A percentile compares a stretch with the other conserved stretches of the same genome.
Evolutionary conservation across 2,329 filamentous ascomycete species (phyloP).

Genomic region (Talaromyces sp.): DNA sequence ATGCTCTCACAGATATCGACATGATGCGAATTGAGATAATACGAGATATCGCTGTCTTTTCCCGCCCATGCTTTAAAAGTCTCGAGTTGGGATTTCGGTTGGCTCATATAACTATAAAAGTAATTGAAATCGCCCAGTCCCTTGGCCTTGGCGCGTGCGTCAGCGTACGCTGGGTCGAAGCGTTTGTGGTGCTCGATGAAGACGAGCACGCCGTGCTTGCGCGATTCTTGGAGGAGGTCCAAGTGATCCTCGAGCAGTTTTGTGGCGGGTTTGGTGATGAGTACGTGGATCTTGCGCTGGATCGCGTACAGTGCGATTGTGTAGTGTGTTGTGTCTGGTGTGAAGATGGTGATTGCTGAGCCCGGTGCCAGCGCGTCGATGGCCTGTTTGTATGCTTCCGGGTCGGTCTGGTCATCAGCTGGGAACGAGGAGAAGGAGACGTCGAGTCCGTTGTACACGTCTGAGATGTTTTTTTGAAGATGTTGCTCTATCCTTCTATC

Average conservation of each 20-base stretch:
- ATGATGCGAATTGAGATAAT: conserved; percentile 95
- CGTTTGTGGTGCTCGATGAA: conserved; percentile 97
- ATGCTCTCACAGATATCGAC: conserved; percentile 90
- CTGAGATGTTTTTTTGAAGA: conserved; percentile 78
- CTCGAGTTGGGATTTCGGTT: conserved; percentile 85
- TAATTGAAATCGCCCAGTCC: conserved; percentile 93
- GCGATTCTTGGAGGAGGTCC: conserved; percentile 66
- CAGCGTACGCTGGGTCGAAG: conserved; percentile 87
- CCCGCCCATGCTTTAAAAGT: conserved; percentile 95
- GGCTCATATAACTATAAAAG: conserved; percentile 95
- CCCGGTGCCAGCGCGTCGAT: conserved; percentile 78
- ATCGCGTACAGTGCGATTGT: conserved; percentile 91
- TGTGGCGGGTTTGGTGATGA: conserved; percentile 91
- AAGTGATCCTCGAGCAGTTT: conserved; percentile 79
- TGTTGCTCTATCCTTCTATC: conserved; percentile 52
- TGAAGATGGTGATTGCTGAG: conserved; percentile 94
- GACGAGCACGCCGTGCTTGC: conserved; percentile 75
- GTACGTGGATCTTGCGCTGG: conserved; percentile 78
- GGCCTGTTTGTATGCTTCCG: conserved; percentile 80
- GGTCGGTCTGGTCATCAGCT: conserved; percentile 65
- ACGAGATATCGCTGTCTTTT: conserved; percentile 86
- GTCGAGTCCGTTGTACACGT: conserved; percentile 85
- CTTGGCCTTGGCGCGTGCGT: conserved; percentile 72
- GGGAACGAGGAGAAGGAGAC: conserved; percentile 81
- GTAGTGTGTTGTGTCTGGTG: conserved; percentile 87